Evolutionary conservation across 1,139 yeast species (phyloP).

Genomic region (Komagataea norvegica): DNA sequence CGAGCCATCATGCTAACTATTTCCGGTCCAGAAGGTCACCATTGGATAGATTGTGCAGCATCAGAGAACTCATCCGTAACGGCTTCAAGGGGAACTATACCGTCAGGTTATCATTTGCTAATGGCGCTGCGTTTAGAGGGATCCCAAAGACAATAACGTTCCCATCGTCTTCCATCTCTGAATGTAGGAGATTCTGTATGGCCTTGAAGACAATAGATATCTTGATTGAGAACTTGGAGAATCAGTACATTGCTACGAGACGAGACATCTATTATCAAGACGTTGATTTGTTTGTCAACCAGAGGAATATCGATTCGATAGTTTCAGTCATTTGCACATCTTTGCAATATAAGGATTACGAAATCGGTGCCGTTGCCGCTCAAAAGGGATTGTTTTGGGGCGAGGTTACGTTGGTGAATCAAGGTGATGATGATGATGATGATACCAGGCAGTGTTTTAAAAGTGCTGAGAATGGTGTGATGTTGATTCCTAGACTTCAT

Average conservation of each 20-base stretch:
- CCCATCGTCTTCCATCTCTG: constrained; percentile 13
- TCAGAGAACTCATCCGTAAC: constrained; percentile 11
- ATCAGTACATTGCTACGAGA: constrained; percentile 38
- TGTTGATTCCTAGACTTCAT: constrained; percentile 28
- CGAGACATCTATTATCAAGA: constrained; percentile 67
- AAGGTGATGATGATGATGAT: constrained; percentile 11
- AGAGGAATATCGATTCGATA: constrained; percentile 39
- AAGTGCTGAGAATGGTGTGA: constrained; percentile 14
- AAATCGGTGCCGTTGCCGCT: constrained; percentile 49
- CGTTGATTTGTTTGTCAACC: constrained; percentile 49
- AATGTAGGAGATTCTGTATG: constrained; percentile 12
- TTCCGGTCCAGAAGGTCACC: too few species aligned
- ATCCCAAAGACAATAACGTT: constrained; percentile 8
- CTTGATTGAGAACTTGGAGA: constrained; percentile 24
- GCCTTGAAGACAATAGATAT: constrained; percentile 12
- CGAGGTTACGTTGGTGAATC: constrained; percentile 25
- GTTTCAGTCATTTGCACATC: constrained; percentile 32
- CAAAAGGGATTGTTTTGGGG: constrained; percentile 61
- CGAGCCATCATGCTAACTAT: too few species aligned
- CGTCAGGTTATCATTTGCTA: constrained; percentile 10
- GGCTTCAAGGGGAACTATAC: constrained; percentile 12
- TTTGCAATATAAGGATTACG: constrained; percentile 29
- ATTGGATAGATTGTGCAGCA: too few species aligned
- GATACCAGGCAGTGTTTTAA: constrained; percentile 16
- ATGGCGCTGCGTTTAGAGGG: constrained; percentile 1